A percentile compares a stretch with the other conserved stretches of the same genome.
phyloP scores from a whole-genome alignment of 2,329 filamentous ascomycete species.

The Penicillium glabrum region DNA sequence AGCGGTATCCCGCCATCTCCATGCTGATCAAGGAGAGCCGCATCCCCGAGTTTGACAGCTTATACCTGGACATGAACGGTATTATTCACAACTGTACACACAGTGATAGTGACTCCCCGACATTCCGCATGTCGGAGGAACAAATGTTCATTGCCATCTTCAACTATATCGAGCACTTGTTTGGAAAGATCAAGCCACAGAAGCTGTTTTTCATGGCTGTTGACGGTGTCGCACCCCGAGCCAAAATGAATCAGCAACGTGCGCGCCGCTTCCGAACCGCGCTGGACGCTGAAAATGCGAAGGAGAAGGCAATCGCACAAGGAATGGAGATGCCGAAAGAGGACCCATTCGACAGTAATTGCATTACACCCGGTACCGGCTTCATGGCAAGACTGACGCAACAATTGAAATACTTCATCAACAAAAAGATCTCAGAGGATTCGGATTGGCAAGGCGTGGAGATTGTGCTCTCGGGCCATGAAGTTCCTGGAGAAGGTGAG shows the following conservation, averaged over 20 bases:
- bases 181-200: slow-evolving; percentile 97
- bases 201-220: slow-evolving; percentile 99
- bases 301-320: slow-evolving; percentile 86
- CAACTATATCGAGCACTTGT: slow-evolving; percentile 99
- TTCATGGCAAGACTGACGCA: slow-evolving; percentile 97
- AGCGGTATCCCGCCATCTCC: slow-evolving; percentile 97
- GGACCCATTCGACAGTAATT: slow-evolving; percentile 96
- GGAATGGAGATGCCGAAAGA: slow-evolving; percentile 93
- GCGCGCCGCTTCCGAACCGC: slow-evolving; percentile 93
- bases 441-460: slow-evolving; percentile 97
- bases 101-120: slow-evolving; percentile 88
- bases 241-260: slow-evolving; percentile 99
- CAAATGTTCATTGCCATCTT: slow-evolving; percentile 99
- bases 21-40: slow-evolving; percentile 98
- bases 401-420: slow-evolving; percentile 97
- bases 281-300: slow-evolving; percentile 81
- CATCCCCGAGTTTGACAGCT: slow-evolving; percentile 97
- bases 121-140: slow-evolving; percentile 91
- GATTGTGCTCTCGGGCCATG: slow-evolving; percentile 93
- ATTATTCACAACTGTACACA: slow-evolving; percentile 99
- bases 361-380: slow-evolving; percentile 91
- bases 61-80: slow-evolving; percentile 91
- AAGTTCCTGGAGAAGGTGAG: slow-evolving; percentile 96
- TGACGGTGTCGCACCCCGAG: slow-evolving; percentile 92
- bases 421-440: slow-evolving; percentile 97